Evolutionary conservation across 2,329 filamentous ascomycete species (phyloP), one percentile per base, ranked within the genome.

Genomic region (Pseudopyricularia cyperi): DNA sequence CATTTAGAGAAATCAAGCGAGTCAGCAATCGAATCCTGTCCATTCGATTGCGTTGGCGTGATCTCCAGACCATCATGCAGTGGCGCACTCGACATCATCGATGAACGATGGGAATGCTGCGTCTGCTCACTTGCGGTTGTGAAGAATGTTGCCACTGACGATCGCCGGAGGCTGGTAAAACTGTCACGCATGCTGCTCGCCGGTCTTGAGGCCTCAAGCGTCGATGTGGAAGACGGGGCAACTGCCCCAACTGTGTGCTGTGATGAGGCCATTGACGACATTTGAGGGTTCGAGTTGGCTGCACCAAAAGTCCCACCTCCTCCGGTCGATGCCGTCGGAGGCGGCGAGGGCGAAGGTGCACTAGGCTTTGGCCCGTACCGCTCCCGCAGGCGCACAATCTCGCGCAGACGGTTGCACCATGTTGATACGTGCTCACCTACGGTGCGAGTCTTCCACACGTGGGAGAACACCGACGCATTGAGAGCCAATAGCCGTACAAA

Each of bases 391-490:
- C 82, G 79, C 63, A 85, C 85, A 63, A 98, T 94, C 64, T 91
- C 87, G 48, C 86, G 80, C 12, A 97, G 76, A 48, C 93, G 82
- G 59, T 85, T 87, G 54, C 89, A 82, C 93, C 93, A 97, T 8
- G 88, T 87, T 11, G 89, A 93, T 30, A 93, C 76, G 61, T 95
- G 83, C 64, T 95, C 89, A 53, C 85, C 85, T 6, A 83, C 85
- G 56, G 85, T 79, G 47, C 82, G 77, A 60, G 80, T 82, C 47
- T 80, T 79, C 89, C 91, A 96, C n/a, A 96, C 90, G 46, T 85
- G 78, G 2, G 87, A 89, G 65, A 97, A 96, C 8, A 97, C 88
- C 14, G 88, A 94, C 0, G 93, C 90, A 62, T 96, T 97, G 56
- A 98, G 78, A 1, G 91, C 89, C 17, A 97, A 73, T 47, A 95